Evolutionary conservation across 1,139 yeast genomes (phyloP).

Genomic region (Scheffersomyces insectosa): DNA sequence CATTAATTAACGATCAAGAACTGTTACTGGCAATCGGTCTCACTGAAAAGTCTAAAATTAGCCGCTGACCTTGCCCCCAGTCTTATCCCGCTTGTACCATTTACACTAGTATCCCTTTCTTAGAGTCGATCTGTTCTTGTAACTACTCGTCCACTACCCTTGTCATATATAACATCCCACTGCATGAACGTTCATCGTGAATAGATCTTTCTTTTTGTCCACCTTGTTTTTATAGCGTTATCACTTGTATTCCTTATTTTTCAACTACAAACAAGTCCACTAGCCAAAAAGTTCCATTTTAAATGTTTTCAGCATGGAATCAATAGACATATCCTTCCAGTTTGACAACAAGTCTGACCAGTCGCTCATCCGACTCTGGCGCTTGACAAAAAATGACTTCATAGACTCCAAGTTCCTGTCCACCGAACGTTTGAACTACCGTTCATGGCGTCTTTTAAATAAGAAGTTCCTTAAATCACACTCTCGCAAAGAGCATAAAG

Average conservation of each 20-base stretch:
- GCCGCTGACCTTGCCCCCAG: too few relatives aligned
- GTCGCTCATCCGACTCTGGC: constrained; percentile 16
- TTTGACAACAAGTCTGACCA: constrained; percentile 15
- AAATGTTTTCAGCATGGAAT: constrained; percentile 10
- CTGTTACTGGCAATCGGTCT: too few relatives aligned
- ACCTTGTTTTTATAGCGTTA: not conserved
- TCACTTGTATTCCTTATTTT: too few relatives aligned
- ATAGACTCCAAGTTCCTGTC: constrained; percentile 10
- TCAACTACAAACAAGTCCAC: too few relatives aligned
- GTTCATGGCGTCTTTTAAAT: constrained; percentile 17
- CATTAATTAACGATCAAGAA: too few relatives aligned
- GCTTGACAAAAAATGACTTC: constrained; percentile 13
- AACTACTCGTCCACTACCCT: too few relatives aligned
- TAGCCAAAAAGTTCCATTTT: not conserved
- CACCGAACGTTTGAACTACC: constrained; percentile 14
- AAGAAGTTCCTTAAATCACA: constrained; percentile 6
- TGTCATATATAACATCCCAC: too few relatives aligned
- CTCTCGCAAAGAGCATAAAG: constrained; percentile 1
- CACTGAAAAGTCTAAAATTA: too few relatives aligned
- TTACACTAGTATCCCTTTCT: too few relatives aligned
- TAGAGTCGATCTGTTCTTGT: too few relatives aligned
- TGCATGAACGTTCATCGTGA: too few relatives aligned
- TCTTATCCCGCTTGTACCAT: too few relatives aligned
- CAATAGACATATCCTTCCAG: constrained; percentile 14
- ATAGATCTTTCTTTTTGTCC: constrained; percentile 1